Evolutionary conservation across 805 yeast genomes (phyloP).

Genomic region (Candida tallmaniae): DNA sequence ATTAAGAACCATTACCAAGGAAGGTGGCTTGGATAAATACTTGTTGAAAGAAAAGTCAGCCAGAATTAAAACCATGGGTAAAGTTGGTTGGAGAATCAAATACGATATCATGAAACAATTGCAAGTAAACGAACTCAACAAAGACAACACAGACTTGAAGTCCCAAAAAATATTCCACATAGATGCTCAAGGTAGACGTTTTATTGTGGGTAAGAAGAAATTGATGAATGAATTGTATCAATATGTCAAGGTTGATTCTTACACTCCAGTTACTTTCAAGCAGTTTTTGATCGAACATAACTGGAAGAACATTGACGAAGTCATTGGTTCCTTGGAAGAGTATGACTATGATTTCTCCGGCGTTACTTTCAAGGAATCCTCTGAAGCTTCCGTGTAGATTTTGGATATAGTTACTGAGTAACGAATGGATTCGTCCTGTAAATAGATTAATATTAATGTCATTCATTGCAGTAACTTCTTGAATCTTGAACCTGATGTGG

Average conservation of each 20-base stretch:
- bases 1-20: conserved; percentile 79
- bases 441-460: conserved; percentile 1
- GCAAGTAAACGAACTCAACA: conserved; percentile 35
- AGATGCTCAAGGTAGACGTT: conserved; percentile 40
- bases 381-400: neutral
- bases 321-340: conserved; percentile 46
- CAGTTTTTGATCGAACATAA: conserved; percentile 45
- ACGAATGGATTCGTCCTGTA: too few relatives aligned
- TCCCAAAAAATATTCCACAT: conserved; percentile 42
- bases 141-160: conserved; percentile 13
- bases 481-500: too few relatives aligned
- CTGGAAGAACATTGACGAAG: conserved; percentile 41
- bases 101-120: conserved; percentile 57
- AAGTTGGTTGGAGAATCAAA: conserved; percentile 86
- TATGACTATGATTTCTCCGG: conserved; percentile 34
- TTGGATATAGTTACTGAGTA: too few relatives aligned
- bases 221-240: conserved; percentile 54
- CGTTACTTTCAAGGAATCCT: neutral
- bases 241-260: conserved; percentile 41
- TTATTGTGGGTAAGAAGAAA: conserved; percentile 63
- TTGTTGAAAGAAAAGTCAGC: conserved; percentile 83
- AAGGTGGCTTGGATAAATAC: conserved; percentile 93
- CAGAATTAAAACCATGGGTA: conserved; percentile 87
- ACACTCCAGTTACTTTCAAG: conserved; percentile 41
- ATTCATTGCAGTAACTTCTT: too few relatives aligned